Evolutionary conservation across 1,284 basidiomycete genomes (phyloP), one percentile per base, ranked within the genome.

Genomic region (Ganoderma sinense): DNA sequence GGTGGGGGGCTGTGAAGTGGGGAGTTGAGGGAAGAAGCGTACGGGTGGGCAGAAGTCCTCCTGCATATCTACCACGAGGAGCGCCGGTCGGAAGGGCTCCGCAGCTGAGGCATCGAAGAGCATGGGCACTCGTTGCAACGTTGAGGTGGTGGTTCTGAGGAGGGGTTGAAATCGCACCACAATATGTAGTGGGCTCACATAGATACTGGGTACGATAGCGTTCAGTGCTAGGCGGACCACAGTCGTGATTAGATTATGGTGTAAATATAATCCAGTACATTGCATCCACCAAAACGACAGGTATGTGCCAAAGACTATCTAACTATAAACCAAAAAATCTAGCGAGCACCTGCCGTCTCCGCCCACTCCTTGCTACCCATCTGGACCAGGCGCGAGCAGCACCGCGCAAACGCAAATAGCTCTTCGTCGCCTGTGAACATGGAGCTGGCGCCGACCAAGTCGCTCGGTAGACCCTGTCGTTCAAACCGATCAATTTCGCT

Each of bases 391-490:
- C 96, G 87, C 39, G 94, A 96, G 77, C 96, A 97, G 45, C 96
- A 97, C 62, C 97, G 87, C 13, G 96, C 96, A 80, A 97, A 98
- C 0, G 97, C 97, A 79, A 98, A 98, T 8, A 97, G 79, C 81
- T 98, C 97, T 80, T 98, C 97, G 77, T 98, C 96, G 4, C 96
- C 95, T 0, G 91, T 92, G 79, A 98, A 98, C 81, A 98, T 93
- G 29, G 95, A 93, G 68, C 93, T 94, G 1, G 87, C 85, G 33
- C 95, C 94, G 20, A 97, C 91, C 31, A 88, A 84, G 31, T 94
- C 90, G 18, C 87, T 85, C 2, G 91, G 86, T 1, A 97, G 83
- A n/a, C 95, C 94, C 94, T 96, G 78, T 36, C 60, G 64, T 55
- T 41, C 48, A 43, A n/a, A 64, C 31, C 20, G 2, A 33, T 45